phyloP scores from a whole-genome alignment of 2,329 filamentous ascomycete genomes.

The Aspergillus pseudoglaucus region DNA sequence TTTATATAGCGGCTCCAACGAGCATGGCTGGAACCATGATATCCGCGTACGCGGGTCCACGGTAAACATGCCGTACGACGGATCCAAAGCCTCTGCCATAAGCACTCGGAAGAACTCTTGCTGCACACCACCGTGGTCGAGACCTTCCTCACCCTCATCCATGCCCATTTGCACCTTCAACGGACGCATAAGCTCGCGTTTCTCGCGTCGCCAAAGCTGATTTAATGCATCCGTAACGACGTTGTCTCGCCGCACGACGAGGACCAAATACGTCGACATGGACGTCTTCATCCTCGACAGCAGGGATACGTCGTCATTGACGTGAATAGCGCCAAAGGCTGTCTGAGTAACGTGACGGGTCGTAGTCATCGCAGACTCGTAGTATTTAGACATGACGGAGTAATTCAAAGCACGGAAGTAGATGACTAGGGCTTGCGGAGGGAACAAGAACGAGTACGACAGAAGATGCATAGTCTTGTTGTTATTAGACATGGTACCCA shows the following conservation, averaged over 20 bases:
- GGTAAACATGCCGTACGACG: constrained; percentile 70
- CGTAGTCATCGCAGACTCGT: constrained; percentile 57
- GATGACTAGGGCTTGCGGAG: constrained; percentile 62
- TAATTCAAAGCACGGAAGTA: constrained; percentile 90
- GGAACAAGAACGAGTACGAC: constrained; percentile 75
- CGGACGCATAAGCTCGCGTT: constrained; percentile 73
- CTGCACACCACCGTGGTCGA: constrained; percentile 91
- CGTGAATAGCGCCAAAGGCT: constrained; percentile 35
- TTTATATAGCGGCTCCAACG: constrained; percentile 77
- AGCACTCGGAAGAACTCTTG: constrained; percentile 91
- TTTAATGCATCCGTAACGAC: constrained; percentile 71
- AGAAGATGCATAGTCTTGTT: constrained; percentile 66
- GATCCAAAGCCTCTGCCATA: constrained; percentile 71
- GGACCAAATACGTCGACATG: constrained; percentile 63
- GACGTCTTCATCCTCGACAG: constrained; percentile 59
- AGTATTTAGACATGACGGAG: constrained; percentile 72
- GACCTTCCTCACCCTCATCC: constrained; percentile 75
- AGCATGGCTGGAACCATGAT: constrained; percentile 81
- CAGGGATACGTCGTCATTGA: constrained; percentile 56
- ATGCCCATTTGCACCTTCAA: constrained; percentile 83
- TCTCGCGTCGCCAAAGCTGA: constrained; percentile 81
- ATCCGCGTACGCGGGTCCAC: constrained; percentile 69
- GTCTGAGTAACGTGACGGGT: constrained; percentile 42
- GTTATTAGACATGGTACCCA: constrained; percentile 54
- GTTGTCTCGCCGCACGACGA: constrained; percentile 61